phyloP scores from a whole-genome alignment of 2,329 filamentous ascomycete genomes.

The Penicillium olsonii region DNA sequence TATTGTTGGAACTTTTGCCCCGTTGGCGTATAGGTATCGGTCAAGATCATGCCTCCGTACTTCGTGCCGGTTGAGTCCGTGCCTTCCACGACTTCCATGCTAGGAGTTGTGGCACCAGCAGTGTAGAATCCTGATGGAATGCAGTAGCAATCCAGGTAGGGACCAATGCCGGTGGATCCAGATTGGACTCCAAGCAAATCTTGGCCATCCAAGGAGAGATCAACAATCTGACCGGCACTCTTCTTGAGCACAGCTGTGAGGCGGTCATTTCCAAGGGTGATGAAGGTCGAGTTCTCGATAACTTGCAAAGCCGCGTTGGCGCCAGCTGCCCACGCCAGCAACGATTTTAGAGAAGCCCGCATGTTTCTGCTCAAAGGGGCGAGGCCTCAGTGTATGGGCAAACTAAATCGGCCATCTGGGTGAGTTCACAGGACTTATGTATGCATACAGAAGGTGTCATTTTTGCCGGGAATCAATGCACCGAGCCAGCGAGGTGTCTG shows the following conservation, averaged over 20 bases:
- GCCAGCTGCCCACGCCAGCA: conserved; percentile 9
- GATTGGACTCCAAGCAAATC: conserved; percentile 53
- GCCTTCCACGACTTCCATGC: conserved; percentile 55
- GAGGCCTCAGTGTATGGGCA: background rate
- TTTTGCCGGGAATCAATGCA: conserved; percentile 1
- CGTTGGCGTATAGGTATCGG: conserved; percentile 59
- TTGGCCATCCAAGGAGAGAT: conserved; percentile 50
- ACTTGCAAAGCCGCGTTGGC: conserved; percentile 20
- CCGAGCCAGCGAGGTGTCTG: background rate
- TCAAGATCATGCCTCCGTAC: conserved; percentile 62
- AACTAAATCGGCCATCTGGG: background rate
- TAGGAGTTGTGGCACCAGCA: conserved; percentile 53
- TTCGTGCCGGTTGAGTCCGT: conserved; percentile 52
- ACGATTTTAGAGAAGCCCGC: background rate
- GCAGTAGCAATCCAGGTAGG: conserved; percentile 67
- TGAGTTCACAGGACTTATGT: background rate
- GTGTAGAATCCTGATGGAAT: conserved; percentile 62
- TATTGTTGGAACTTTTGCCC: conserved; percentile 64
- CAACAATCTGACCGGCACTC: conserved; percentile 43
- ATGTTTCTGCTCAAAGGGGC: background rate
- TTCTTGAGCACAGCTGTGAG: conserved; percentile 49
- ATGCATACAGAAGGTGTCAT: background rate
- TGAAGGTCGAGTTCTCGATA: conserved; percentile 21
- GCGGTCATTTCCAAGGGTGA: conserved; percentile 46
- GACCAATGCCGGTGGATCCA: conserved; percentile 54